Percentiles rank a stretch among this genome's conserved stretches.
Conservation (phyloP, 2,329 filamentous ascomycete species). For the Aspergillus caelatus region DNA sequence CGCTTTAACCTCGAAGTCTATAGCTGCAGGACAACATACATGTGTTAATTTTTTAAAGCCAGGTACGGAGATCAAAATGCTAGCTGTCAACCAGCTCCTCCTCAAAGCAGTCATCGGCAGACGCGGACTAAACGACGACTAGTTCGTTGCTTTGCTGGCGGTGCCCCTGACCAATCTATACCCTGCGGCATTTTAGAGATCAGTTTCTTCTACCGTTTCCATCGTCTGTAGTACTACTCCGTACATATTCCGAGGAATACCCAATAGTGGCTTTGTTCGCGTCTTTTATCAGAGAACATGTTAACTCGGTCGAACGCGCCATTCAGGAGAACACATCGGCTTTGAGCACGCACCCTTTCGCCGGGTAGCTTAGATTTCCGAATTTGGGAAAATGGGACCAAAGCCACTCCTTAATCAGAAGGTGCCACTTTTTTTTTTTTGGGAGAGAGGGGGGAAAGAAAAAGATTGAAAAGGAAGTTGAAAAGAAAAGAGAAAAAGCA, state of each 20-base stretch:
- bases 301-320: background rate
- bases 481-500: background rate
- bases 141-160: constrained; percentile 5
- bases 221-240: background rate
- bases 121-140: background rate
- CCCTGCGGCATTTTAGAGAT: background rate
- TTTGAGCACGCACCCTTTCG: background rate
- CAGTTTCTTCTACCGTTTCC: constrained; percentile 1
- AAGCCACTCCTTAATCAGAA: background rate
- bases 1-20: background rate
- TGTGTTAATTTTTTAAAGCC: background rate
- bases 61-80: background rate
- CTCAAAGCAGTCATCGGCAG: background rate
- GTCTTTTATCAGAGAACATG: background rate
- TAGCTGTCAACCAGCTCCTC: background rate
- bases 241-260: constrained; percentile 1
- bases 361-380: background rate
- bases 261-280: constrained; percentile 2
- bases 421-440: background rate
- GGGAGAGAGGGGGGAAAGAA: background rate
- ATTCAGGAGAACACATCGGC: background rate
- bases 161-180: constrained; percentile 11
- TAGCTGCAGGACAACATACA: background rate
- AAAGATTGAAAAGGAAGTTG: background rate
- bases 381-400: background rate